Evolutionary conservation across 164 flowering plant species (phyloP).

Genomic region (Warburgia ugandensis): DNA sequence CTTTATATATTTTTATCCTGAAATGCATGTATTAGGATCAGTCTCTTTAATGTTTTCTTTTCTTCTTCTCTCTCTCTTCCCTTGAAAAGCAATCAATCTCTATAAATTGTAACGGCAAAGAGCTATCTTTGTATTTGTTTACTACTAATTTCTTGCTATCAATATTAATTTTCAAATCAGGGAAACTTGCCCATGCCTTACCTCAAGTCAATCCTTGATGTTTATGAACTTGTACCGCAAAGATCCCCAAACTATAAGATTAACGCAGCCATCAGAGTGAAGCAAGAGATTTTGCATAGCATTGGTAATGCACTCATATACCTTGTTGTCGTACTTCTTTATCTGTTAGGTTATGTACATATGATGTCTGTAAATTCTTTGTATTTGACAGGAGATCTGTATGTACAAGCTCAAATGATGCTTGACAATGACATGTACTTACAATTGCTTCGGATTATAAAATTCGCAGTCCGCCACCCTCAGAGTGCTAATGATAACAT

Average conservation of each 20-base stretch:
- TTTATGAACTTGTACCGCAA: conserved; percentile 66
- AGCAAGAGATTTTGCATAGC: conserved; percentile 85
- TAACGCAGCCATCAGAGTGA: conserved; percentile 56
- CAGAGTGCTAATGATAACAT: conserved; percentile 32
- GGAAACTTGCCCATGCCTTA: conserved; percentile 78
- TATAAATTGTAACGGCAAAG: too few relatives aligned
- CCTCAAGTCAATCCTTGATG: conserved; percentile 74
- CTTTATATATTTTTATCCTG: too few relatives aligned
- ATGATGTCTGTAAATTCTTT: not conserved
- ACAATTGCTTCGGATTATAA: conserved; percentile 52
- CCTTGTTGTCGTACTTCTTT: not conserved
- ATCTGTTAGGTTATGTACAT: not conserved
- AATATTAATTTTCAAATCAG: conserved; percentile 26
- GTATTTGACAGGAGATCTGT: conserved; percentile 64
- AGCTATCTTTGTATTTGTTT: not conserved
- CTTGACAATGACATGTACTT: conserved; percentile 66
- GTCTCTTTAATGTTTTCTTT: too few relatives aligned
- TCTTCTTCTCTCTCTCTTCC: too few relatives aligned
- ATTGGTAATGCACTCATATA: conserved; percentile 50
- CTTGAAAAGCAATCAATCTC: too few relatives aligned
- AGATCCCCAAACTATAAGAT: conserved; percentile 32
- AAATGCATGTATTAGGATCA: too few relatives aligned
- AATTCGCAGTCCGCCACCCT: conserved; percentile 44
- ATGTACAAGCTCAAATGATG: conserved; percentile 75
- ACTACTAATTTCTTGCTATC: not conserved